Evolutionary conservation across 73 alveolate species (phyloP), one percentile per base, ranked within the genome.

Genomic region (Halteria grandinella): DNA sequence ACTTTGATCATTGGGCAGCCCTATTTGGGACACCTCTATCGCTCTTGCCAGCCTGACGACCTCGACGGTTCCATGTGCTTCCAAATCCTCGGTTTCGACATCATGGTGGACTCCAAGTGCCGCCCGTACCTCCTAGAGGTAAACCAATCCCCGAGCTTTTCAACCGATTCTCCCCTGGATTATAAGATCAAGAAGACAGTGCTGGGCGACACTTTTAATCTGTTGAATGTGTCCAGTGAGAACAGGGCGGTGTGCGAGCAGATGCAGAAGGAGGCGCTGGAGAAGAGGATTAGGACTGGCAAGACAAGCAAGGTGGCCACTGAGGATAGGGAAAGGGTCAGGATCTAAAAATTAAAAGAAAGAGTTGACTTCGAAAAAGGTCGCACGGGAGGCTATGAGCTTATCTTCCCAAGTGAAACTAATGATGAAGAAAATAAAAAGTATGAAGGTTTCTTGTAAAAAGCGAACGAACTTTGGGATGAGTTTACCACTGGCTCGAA

Each of bases 81-180:
- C 59, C 75, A 83, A 44, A 59, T 83, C 23, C 50, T 83, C 0
- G 92, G 92, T n/a, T 95, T 90, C 72, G 99, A 95, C 54, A 90
- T 95, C 45, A 83, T 95, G 77, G 70, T 95, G 7, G 99, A 95
- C 79, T 79, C 66, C 40, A 69, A 89, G 31, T 78, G 88, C 20
- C 87, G 88, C 69, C 97, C 98, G 7, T 94, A 93, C 93, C 78
- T 96, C 3, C 63, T 96, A 17, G 99, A 96, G 75, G 98, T 94
- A 29, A 96, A 96, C 89, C 91, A 92, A 17, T 71, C 91, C 32
- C 99, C 99, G 5, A 69, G 96, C 39, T 88, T 94, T 49, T 91
- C 87, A 36, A 92, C 97, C 20, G 93, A 94, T 32, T 69, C 97
- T 0, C 96, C 97, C 3, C 78, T 94, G 36, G 98, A 94, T 71